Conservation (phyloP, 169 alveolate species). For the Amoebophrya sp. region DNA sequence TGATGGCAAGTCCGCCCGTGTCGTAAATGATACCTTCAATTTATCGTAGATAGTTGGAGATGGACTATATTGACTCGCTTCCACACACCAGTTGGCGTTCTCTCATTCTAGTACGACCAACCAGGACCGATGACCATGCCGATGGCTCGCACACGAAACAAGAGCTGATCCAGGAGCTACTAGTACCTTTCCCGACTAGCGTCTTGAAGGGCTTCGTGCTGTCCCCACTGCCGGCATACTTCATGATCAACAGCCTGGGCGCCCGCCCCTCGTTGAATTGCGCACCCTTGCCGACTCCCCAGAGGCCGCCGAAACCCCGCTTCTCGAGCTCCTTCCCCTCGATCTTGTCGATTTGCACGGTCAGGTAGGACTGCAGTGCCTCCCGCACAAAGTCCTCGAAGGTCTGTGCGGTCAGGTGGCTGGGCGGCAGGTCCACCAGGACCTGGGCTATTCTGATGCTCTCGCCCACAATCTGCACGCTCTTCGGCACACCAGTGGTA, state of each 20-base stretch:
- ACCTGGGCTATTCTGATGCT: slow-evolving; percentile 19
- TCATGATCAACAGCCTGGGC: slow-evolving; percentile 13
- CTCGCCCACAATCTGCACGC: slow-evolving; percentile 6
- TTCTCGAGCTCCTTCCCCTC: slow-evolving; percentile 29
- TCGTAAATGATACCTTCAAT: slow-evolving; percentile 10
- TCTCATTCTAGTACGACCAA: no score
- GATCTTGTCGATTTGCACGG: neutral
- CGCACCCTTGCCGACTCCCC: slow-evolving; percentile 32
- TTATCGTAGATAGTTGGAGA: no score
- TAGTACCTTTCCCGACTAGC: slow-evolving; percentile 32
- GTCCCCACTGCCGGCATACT: slow-evolving; percentile 12
- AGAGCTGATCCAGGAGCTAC: no score
- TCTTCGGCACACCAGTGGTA: neutral
- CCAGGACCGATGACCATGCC: no score
- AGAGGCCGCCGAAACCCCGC: slow-evolving; percentile 26
- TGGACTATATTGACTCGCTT: no score
- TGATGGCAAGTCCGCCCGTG: slow-evolving; percentile 13
- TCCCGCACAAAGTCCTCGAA: slow-evolving; percentile 17
- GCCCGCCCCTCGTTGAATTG: neutral
- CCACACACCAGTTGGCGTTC: no score
- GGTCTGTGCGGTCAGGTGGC: neutral
- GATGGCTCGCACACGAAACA: no score
- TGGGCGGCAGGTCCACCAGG: slow-evolving; percentile 35
- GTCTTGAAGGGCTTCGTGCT: neutral
- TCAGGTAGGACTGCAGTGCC: neutral